These are phyloP conservation scores for Earliella scabrosa DNA, from an alignment of 1,284 basidiomycete species.

Conservation along the genomic window DNA sequence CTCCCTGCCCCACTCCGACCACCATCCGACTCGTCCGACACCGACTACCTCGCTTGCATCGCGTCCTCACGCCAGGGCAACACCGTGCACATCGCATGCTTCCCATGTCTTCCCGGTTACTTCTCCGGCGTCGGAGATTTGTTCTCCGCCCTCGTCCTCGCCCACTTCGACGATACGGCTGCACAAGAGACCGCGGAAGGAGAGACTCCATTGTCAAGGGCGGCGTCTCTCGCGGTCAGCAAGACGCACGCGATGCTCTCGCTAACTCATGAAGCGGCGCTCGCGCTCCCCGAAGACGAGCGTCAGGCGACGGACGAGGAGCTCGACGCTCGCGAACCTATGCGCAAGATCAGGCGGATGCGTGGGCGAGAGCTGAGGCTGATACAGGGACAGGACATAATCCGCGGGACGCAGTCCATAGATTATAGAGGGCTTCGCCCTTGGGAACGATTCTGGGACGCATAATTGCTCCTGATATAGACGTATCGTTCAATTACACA, in stretches of 20 bases:
- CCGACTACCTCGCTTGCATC: constrained; percentile 76
- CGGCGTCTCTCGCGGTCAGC: constrained; percentile 75
- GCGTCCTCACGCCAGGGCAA: constrained; percentile 52
- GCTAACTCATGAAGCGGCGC: constrained; percentile 67
- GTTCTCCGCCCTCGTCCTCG: constrained; percentile 92
- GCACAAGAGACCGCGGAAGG: constrained; percentile 37
- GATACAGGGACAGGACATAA: constrained; percentile 73
- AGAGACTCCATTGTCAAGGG: constrained; percentile 52
- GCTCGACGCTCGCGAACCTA: constrained; percentile 65
- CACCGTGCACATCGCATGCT: constrained; percentile 66
- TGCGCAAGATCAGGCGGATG: constrained; percentile 74
- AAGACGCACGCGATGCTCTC: constrained; percentile 87
- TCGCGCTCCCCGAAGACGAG: constrained; percentile 59
- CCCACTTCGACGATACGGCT: constrained; percentile 57
- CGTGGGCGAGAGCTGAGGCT: constrained; percentile 82
- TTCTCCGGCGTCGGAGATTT: constrained; percentile 97
- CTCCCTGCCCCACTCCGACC: constrained; percentile 53
- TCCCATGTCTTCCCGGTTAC: constrained; percentile 88
- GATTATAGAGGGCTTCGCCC: constrained; percentile 37
- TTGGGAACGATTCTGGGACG: constrained; percentile 48
- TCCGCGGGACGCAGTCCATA: constrained; percentile 37
- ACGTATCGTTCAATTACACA: too few species aligned
- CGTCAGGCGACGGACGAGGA: constrained; percentile 73
- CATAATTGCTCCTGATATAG: too few species aligned
- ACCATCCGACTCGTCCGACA: constrained; percentile 29